These are phyloP conservation scores for Botrytis porri DNA, from an alignment of 2,329 filamentous ascomycete genomes.

Conservation along the genomic window DNA sequence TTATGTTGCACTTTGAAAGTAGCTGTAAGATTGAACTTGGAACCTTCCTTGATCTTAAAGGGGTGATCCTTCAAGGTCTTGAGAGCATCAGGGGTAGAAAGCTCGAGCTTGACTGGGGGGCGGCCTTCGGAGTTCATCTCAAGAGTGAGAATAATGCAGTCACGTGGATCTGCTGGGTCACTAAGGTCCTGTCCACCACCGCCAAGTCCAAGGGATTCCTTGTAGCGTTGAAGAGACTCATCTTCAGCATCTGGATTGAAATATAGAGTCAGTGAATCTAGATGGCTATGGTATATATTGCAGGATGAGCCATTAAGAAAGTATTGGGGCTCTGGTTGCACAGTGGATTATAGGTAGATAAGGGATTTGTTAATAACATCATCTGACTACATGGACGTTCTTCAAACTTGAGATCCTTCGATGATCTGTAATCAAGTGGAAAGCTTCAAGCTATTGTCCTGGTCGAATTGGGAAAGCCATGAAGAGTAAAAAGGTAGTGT, in stretches of 20 bases:
- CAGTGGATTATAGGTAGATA: not conserved
- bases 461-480: not conserved
- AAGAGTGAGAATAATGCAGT: slow-evolving; percentile 89
- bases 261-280: not conserved
- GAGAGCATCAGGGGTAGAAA: slow-evolving; percentile 71
- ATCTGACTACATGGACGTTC: not conserved
- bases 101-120: slow-evolving; percentile 82
- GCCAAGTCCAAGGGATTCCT: slow-evolving; percentile 87
- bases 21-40: slow-evolving; percentile 90
- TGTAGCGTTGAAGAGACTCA: slow-evolving; percentile 96
- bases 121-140: slow-evolving; percentile 84
- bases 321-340: not conserved
- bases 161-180: slow-evolving; percentile 77
- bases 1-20: slow-evolving; percentile 96
- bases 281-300: not conserved
- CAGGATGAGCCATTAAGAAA: not conserved
- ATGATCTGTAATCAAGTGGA: not conserved
- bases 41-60: slow-evolving; percentile 96
- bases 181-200: slow-evolving; percentile 67
- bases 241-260: slow-evolving; percentile 52
- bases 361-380: not conserved
- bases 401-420: not conserved
- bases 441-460: not conserved
- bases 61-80: slow-evolving; percentile 81
- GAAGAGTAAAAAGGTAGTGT: not conserved